Base-by-base conservation (phyloP, 768 basidiomycete species). In the Termitomyces sp. region DNA sequence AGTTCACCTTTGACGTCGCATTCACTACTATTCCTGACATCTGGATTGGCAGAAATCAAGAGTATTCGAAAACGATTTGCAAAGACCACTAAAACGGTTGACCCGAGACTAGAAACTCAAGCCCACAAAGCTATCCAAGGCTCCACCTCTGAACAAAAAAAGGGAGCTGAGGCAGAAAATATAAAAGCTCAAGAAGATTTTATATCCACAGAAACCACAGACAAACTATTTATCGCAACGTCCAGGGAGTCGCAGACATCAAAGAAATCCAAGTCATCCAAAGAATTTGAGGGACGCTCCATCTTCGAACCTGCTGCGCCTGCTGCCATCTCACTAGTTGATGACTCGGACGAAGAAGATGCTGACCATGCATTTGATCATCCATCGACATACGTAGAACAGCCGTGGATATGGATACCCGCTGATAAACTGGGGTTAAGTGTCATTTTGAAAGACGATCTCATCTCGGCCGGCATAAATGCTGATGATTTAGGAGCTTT, bases 381-480 rank as follows among this genome's bases (percentile, higher is more conserved):
- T 60, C 79, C 76, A 19, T 78, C 76, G 25, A 76, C 72, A 16
- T 79, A 80, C 61, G 68, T 70, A 9, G 68, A 74, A 23, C 77
- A 79, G 58, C 66, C 69, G 14, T 79, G 76, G 72, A 75, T 80
- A 30, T 78, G 77, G 78, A 66, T 80, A 48, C 76, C 77, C 5
- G 68, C 68, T 52, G 77, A 79, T 61, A 58, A 54, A 21, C 66
- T 79, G 5, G 77, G 79, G 0, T 63, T 80, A 52, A 79, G 77
- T 59, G 59, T 65, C 49, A 35, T 77, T 35, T 51, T 79, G 49
- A 69, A 69, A 32, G 58, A 63, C 8, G 75, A 79, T 42, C 64
- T 79, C 35, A 68, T 69, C 39, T 66, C 59, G 28, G 71, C 57
- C 17, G 78, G 77, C 16, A 72, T 79, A 9, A 66, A 66, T 52